Evolutionary conservation across 768 basidiomycete species (phyloP).

Genomic region (Rhodotorula kratochvilovae): DNA sequence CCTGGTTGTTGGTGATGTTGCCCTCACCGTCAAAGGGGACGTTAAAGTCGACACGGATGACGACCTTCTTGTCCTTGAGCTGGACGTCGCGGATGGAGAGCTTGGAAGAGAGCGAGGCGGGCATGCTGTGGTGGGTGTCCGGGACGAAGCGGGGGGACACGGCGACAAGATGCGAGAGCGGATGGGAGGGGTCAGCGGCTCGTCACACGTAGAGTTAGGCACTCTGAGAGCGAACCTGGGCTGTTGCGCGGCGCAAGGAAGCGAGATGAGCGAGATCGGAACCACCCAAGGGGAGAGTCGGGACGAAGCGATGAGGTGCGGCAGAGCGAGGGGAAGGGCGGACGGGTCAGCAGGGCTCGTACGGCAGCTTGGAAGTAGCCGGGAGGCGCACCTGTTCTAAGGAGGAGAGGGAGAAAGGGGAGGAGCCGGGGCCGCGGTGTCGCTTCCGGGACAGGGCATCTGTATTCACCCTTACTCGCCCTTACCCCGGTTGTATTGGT

Average conservation of each 20-base stretch:
- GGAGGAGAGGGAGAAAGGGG: no score
- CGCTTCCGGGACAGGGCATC: no score
- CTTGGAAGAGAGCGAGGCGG: slow-evolving; percentile 51
- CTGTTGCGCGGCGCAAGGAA: not conserved
- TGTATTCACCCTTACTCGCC: no score
- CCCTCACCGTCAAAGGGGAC: slow-evolving; percentile 80
- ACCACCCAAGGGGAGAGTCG: not conserved
- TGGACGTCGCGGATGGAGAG: slow-evolving; percentile 85
- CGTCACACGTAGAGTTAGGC: no score
- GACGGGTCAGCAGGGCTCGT: no score
- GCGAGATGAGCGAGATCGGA: not conserved
- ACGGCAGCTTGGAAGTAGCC: no score
- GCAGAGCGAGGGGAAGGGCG: not conserved
- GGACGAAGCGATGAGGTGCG: not conserved
- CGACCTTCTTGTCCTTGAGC: slow-evolving; percentile 79
- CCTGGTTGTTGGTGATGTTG: slow-evolving; percentile 92
- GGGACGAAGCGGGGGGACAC: not conserved
- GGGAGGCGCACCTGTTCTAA: no score
- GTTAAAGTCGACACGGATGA: slow-evolving; percentile 91
- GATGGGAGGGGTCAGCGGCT: no score
- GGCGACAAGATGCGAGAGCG: no score
- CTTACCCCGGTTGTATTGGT: no score
- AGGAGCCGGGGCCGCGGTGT: no score
- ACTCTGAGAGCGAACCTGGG: no score
- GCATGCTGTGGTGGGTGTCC: not conserved